Evolutionary conservation across 2,329 filamentous ascomycete genomes (phyloP).

Genomic region (Pleomassaria siparia): DNA sequence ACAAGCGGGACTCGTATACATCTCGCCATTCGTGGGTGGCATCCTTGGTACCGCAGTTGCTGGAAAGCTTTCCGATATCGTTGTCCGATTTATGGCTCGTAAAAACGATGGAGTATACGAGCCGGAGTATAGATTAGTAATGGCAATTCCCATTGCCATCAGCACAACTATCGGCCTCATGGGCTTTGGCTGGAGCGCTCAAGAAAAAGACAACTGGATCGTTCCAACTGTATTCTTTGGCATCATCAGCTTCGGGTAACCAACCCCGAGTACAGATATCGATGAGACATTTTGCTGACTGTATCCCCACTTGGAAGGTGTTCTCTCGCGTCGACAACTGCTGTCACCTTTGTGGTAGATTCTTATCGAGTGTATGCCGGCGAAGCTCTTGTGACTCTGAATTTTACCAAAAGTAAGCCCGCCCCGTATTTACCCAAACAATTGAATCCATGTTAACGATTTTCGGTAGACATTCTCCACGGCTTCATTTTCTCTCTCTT

Average conservation of each 20-base stretch:
- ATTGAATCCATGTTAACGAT: neutral
- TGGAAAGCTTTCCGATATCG: slow-evolving; percentile 80
- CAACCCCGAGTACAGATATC: too few species aligned
- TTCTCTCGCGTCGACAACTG: slow-evolving; percentile 82
- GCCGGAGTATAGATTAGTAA: slow-evolving; percentile 78
- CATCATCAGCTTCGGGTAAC: slow-evolving; percentile 84
- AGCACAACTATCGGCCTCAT: slow-evolving; percentile 84
- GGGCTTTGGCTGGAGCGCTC: slow-evolving; percentile 92
- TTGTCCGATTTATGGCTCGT: slow-evolving; percentile 79
- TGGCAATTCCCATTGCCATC: slow-evolving; percentile 78
- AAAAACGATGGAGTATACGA: slow-evolving; percentile 94
- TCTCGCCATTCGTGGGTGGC: slow-evolving; percentile 81
- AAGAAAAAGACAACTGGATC: slow-evolving; percentile 77
- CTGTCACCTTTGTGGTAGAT: slow-evolving; percentile 93
- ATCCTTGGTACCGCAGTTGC: slow-evolving; percentile 90
- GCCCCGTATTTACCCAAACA: neutral
- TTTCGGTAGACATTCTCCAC: slow-evolving; percentile 69
- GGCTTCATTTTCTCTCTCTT: slow-evolving; percentile 85
- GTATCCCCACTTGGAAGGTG: too few species aligned
- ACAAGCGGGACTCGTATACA: slow-evolving; percentile 81
- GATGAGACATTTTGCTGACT: too few species aligned
- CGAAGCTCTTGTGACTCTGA: slow-evolving; percentile 90
- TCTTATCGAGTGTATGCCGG: slow-evolving; percentile 91
- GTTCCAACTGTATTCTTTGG: slow-evolving; percentile 94
- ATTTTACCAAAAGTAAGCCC: slow-evolving; percentile 78